phyloP scores from a whole-genome alignment of 2,329 filamentous ascomycete species.

The Aspergillus terreus region DNA sequence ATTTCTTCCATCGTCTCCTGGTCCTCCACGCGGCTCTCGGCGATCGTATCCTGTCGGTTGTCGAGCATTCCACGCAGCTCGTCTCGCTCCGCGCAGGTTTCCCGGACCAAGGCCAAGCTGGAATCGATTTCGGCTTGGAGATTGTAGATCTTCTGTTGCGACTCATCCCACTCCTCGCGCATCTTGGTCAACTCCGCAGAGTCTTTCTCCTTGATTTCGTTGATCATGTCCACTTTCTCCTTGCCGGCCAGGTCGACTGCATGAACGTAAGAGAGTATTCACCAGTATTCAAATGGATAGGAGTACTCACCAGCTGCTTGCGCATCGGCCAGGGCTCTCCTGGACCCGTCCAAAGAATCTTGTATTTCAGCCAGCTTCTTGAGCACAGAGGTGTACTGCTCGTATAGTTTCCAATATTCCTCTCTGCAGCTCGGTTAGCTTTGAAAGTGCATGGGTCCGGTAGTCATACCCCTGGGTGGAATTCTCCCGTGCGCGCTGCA shows the following conservation, averaged over 20 bases:
- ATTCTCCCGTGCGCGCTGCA: constrained; percentile 31
- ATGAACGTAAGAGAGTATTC: constrained; percentile 17
- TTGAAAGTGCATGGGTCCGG: not conserved
- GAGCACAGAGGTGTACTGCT: constrained; percentile 34
- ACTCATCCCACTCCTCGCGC: constrained; percentile 32
- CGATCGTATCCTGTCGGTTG: constrained; percentile 36
- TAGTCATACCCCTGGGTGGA: constrained; percentile 33
- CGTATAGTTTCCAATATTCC: constrained; percentile 40
- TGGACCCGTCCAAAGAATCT: constrained; percentile 31
- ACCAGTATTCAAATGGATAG: not conserved
- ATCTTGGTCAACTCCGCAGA: constrained; percentile 31
- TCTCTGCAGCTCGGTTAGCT: constrained; percentile 27
- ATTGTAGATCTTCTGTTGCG: constrained; percentile 32
- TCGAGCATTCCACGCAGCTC: constrained; percentile 38
- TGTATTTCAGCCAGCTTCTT: constrained; percentile 38
- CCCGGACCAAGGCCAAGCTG: constrained; percentile 34
- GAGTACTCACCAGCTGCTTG: constrained; percentile 32
- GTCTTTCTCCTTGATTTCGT: constrained; percentile 34
- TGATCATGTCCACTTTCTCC: constrained; percentile 37
- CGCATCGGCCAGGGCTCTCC: constrained; percentile 35
- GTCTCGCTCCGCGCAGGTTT: constrained; percentile 37
- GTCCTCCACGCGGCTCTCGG: constrained; percentile 38
- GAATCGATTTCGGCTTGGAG: constrained; percentile 39
- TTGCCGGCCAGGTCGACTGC: constrained; percentile 33
- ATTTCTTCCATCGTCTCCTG: constrained; percentile 39